These are phyloP conservation scores for Hypoxylon sp. DNA, from an alignment of 2,329 filamentous ascomycete species.

Conservation along the genomic window DNA sequence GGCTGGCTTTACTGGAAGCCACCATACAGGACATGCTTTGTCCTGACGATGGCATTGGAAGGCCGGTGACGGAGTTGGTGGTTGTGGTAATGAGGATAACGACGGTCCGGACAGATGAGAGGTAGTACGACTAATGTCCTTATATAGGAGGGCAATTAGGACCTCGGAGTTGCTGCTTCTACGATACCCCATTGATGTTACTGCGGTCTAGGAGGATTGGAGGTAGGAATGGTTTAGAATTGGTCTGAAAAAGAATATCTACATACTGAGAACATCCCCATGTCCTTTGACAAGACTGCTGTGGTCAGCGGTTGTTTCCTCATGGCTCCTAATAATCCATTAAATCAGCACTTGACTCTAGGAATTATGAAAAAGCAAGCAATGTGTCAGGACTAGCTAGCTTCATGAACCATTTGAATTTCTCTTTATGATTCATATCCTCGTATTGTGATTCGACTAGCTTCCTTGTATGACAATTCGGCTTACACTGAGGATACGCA, in stretches of 20 bases:
- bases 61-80: constrained; percentile 2
- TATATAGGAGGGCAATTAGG: constrained; percentile 1
- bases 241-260: constrained; percentile 6
- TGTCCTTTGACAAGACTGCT: not conserved
- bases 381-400: not conserved
- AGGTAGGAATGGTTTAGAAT: constrained; percentile 15
- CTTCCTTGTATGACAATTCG: not conserved
- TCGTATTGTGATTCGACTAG: not conserved
- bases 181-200: constrained; percentile 39
- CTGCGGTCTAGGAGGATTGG: constrained; percentile 14
- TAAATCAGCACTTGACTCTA: constrained; percentile 23
- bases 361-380: constrained; percentile 3
- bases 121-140: constrained; percentile 20
- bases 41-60: not conserved
- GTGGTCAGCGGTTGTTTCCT: constrained; percentile 15
- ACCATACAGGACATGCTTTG: not conserved
- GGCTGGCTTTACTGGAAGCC: not conserved
- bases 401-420: not conserved
- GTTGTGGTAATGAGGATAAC: constrained; percentile 33
- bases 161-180: constrained; percentile 18
- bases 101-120: constrained; percentile 17
- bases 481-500: not conserved
- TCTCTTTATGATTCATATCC: not conserved
- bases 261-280: constrained; percentile 7
- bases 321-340: constrained; percentile 2